A percentile compares a stretch with the other conserved stretches of the same genome.
Evolutionary conservation across 2,329 filamentous ascomycete genomes (phyloP).

Genomic region (Fonsecaea multimorphosa): DNA sequence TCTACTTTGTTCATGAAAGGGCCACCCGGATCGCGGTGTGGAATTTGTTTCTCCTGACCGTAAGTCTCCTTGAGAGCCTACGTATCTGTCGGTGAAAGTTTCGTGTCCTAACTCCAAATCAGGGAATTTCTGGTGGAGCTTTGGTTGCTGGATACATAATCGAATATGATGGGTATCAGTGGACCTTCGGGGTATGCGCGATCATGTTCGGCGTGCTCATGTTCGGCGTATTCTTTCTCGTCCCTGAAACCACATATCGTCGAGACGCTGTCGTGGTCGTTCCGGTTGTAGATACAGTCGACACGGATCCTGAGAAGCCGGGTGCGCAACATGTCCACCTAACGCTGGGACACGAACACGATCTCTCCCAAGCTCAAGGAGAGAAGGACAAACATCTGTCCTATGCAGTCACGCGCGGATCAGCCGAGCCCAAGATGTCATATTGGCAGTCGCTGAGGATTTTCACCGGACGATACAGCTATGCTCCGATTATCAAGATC

Average conservation of each 20-base stretch:
- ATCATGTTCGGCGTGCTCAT: slow-evolving; percentile 45
- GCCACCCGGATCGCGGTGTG: slow-evolving; percentile 44
- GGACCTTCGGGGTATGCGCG: slow-evolving; percentile 32
- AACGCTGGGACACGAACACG: slow-evolving; percentile 32
- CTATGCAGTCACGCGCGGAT: slow-evolving; percentile 21
- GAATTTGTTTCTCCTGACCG: slow-evolving; percentile 50
- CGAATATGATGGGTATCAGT: slow-evolving; percentile 38
- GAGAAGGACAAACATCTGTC: slow-evolving; percentile 35
- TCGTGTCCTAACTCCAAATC: not conserved
- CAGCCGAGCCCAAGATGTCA: slow-evolving; percentile 27
- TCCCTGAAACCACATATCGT: slow-evolving; percentile 49
- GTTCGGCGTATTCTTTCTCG: slow-evolving; percentile 43
- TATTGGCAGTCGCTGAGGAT: slow-evolving; percentile 31
- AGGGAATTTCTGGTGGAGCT: slow-evolving; percentile 47
- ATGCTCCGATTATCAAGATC: slow-evolving; percentile 32
- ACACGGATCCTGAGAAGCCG: slow-evolving; percentile 32
- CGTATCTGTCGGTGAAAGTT: not conserved
- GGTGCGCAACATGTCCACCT: slow-evolving; percentile 27
- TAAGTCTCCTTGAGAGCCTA: not conserved
- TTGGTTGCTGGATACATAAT: slow-evolving; percentile 52
- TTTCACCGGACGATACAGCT: slow-evolving; percentile 35
- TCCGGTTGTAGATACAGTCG: slow-evolving; percentile 34
- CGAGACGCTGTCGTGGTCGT: slow-evolving; percentile 43
- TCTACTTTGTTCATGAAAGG: slow-evolving; percentile 50
- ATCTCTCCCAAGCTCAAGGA: slow-evolving; percentile 25